Base-by-base conservation (phyloP, 1,284 basidiomycete genomes). In the Microstroma glucosiphilum region DNA sequence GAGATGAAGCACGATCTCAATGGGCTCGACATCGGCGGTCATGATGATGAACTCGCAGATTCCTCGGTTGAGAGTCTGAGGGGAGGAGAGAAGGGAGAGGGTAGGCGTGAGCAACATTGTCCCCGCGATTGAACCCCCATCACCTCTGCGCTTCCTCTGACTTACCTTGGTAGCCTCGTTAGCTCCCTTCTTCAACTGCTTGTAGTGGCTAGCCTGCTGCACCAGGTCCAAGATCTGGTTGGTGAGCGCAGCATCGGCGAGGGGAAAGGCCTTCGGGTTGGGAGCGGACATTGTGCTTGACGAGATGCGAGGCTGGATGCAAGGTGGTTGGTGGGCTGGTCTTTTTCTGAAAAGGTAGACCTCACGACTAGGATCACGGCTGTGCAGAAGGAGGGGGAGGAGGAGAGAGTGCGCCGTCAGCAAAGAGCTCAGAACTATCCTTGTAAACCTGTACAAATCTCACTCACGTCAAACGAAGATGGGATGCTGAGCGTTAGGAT, bases 31-130 rank as follows among this genome's bases (percentile, higher is more conserved):
- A 76, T 81, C 82, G 66, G 92, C 96, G 63, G 96, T 96, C 82
- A 99, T 85, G 78, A 99, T 87, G 82, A 98, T 94, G 82, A 99
- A 91, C 83, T 98, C 96, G 73, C 92, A 90, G 76, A 97, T 93
- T 83, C 96, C 94, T 79, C 96, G 90, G 82, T 98, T 98, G 69
- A 98, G 86, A 25, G 96, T 98, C 85, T 48, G 43, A 6, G 12
- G 4, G 15, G 43, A 48, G 43, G 15, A 21, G 41, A 21, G 17
- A 21, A 48, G 43, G 21, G 13, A 12, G 13, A 12, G 30, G 9
- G 30, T 3, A 37, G 30, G 4, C 4, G 30, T 37, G 30, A 9
- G 3, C 30, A 37, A 9, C 4, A 37, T 37, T 37, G 30, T 37
- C 9, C 30, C 3, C 4, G 9, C 30, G 30, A 37, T 37, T 9